These are phyloP conservation scores for Misopates orontium DNA, from an alignment of 257 asterid genomes.

Conservation along the genomic window DNA sequence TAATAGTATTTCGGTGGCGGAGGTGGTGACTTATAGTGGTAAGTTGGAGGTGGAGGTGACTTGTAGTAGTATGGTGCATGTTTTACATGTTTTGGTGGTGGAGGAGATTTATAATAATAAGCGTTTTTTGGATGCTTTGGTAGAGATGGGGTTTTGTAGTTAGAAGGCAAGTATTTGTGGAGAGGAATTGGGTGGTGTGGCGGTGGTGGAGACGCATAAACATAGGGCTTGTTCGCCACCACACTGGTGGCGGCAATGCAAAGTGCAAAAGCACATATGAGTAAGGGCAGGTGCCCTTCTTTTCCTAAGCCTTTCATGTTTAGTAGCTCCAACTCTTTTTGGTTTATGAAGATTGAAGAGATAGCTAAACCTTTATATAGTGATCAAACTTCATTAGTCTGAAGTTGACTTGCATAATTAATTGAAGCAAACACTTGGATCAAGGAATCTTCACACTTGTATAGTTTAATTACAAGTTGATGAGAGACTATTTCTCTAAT, in stretches of 20 bases:
- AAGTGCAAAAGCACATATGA: conserved; percentile 16
- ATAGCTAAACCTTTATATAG: conserved; percentile 19
- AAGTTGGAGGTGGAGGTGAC: no score
- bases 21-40: no score
- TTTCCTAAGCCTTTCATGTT: conserved; percentile 10
- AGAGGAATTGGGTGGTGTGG: neutral
- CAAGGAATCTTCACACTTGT: neutral
- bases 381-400: neutral
- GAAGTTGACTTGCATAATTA: neutral
- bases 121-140: neutral
- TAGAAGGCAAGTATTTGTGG: neutral
- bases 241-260: conserved; percentile 20
- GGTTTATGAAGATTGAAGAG: neutral
- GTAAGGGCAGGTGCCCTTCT: conserved; percentile 26
- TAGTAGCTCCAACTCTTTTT: neutral
- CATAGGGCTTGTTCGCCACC: conserved; percentile 15
- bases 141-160: neutral
- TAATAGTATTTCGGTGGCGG: no score
- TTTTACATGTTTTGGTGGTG: neutral
- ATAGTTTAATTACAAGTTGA: no score
- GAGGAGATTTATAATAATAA: neutral
- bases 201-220: conserved; percentile 3
- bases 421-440: neutral
- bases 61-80: no score
- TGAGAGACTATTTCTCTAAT: no score